Evolutionary conservation across 1,139 yeast species (phyloP).

Genomic region (Eremothecium gossypii): DNA sequence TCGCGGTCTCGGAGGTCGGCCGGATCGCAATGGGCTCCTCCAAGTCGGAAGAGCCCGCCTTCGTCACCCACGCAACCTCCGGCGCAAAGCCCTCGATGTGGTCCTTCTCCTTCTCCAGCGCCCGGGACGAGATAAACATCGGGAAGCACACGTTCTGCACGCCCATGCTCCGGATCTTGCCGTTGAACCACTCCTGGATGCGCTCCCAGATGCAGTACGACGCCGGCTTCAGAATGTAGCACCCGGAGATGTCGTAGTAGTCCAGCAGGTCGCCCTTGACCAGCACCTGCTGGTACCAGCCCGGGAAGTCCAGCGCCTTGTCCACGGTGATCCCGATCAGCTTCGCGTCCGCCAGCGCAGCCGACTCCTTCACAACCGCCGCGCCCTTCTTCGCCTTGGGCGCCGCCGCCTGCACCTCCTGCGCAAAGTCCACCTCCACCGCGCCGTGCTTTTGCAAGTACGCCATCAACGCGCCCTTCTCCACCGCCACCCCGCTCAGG

Average conservation of each 20-base stretch:
- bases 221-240: slow-evolving; percentile 95
- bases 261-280: slow-evolving; percentile 97
- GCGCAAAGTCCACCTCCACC: slow-evolving; percentile 51
- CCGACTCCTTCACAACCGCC: slow-evolving; percentile 20
- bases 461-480: slow-evolving; percentile 41
- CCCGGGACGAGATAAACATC: slow-evolving; percentile 90
- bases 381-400: slow-evolving; percentile 9
- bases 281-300: slow-evolving; percentile 94
- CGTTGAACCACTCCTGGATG: slow-evolving; percentile 82
- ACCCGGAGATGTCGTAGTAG: slow-evolving; percentile 97
- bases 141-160: slow-evolving; percentile 97
- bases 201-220: slow-evolving; percentile 93
- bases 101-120: slow-evolving; percentile 94
- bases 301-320: slow-evolving; percentile 83
- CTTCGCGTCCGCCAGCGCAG: slow-evolving; percentile 78
- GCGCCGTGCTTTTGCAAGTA: slow-evolving; percentile 47
- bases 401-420: slow-evolving; percentile 32
- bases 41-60: slow-evolving; percentile 86
- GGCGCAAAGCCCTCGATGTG: slow-evolving; percentile 99
- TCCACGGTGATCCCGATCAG: slow-evolving; percentile 94
- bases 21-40: slow-evolving; percentile 98
- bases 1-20: slow-evolving; percentile 98
- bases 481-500: slow-evolving; percentile 48
- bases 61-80: slow-evolving; percentile 99
- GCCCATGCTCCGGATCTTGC: slow-evolving; percentile 72